phyloP scores from a whole-genome alignment of 371 early-diverging fungal species.

The Cokeromyces recurvatus region DNA sequence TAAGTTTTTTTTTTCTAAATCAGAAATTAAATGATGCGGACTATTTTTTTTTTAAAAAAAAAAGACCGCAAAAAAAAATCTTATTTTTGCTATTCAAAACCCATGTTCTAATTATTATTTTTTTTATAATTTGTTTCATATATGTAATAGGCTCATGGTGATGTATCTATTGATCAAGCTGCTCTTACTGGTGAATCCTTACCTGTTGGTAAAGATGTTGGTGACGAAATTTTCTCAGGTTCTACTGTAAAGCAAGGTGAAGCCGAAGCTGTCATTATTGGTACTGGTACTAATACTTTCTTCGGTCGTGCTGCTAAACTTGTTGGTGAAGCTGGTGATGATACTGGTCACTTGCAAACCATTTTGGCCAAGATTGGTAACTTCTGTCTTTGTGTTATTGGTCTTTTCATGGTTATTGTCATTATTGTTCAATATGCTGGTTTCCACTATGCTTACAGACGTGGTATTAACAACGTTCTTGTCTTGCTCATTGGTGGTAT shows the following conservation, averaged over 20 bases:
- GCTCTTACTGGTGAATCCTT: conserved; percentile 84
- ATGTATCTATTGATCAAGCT: conserved; percentile 69
- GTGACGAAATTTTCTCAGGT: conserved; percentile 70
- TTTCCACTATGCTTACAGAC: conserved; percentile 65
- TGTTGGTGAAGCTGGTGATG: conserved; percentile 74
- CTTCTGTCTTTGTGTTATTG: conserved; percentile 68
- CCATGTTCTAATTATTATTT: conserved; percentile 19
- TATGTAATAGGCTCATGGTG: conserved; percentile 39
- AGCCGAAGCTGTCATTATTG: conserved; percentile 81
- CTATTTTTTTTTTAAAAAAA: background rate
- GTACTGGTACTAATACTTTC: conserved; percentile 82
- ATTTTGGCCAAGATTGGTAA: conserved; percentile 89
- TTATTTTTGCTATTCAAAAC: conserved; percentile 2
- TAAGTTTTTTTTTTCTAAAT: conserved; percentile 25
- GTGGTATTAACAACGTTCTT: conserved; percentile 67
- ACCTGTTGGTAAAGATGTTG: conserved; percentile 65
- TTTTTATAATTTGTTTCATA: conserved; percentile 47
- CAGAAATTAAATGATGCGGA: background rate
- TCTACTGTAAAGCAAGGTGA: conserved; percentile 92
- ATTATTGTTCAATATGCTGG: conserved; percentile 79
- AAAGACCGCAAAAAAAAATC: background rate
- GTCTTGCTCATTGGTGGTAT: conserved; percentile 78
- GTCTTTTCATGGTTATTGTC: conserved; percentile 67
- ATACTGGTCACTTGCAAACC: conserved; percentile 86
- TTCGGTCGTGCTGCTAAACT: conserved; percentile 87